A percentile compares a stretch with the other conserved stretches of the same genome.
Evolutionary conservation across 2,329 filamentous ascomycete species (phyloP).

Genomic region (Sclerotinia nivalis): DNA sequence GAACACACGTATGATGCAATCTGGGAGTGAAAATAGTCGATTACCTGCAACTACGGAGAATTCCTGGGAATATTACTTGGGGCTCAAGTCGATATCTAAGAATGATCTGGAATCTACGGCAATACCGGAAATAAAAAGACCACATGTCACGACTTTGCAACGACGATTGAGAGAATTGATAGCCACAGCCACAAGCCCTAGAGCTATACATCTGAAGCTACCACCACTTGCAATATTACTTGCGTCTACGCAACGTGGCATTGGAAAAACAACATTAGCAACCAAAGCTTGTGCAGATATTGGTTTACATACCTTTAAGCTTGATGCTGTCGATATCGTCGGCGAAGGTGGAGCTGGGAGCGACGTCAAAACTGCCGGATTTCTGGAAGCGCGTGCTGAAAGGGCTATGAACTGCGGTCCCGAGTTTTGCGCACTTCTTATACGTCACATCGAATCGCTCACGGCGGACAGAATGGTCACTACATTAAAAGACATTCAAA

Average conservation of each 20-base stretch:
- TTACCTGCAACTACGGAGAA: constrained; percentile 75
- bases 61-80: constrained; percentile 88
- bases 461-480: constrained; percentile 88
- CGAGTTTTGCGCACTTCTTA: constrained; percentile 78
- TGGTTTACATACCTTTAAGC: constrained; percentile 82
- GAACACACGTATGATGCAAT: constrained; percentile 86
- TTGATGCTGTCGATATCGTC: constrained; percentile 91
- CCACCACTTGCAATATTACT: constrained; percentile 86
- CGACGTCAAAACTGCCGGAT: constrained; percentile 92
- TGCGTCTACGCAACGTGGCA: constrained; percentile 87
- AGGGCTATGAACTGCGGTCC: constrained; percentile 85
- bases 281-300: constrained; percentile 80
- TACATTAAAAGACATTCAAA: constrained; percentile 79
- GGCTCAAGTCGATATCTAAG: constrained; percentile 66
- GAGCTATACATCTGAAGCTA: constrained; percentile 83
- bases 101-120: constrained; percentile 46
- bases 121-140: constrained; percentile 48
- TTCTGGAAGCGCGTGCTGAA: constrained; percentile 83
- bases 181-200: constrained; percentile 81
- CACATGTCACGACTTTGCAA: constrained; percentile 60
- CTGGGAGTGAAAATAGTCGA: constrained; percentile 80
- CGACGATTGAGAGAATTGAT: constrained; percentile 81
- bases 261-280: constrained; percentile 84
- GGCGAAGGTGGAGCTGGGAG: constrained; percentile 87
- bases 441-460: constrained; percentile 87